These are phyloP conservation scores for Elaeis guineensis DNA, from an alignment of 176 grass and related monocot species.

Conservation along the genomic window DNA sequence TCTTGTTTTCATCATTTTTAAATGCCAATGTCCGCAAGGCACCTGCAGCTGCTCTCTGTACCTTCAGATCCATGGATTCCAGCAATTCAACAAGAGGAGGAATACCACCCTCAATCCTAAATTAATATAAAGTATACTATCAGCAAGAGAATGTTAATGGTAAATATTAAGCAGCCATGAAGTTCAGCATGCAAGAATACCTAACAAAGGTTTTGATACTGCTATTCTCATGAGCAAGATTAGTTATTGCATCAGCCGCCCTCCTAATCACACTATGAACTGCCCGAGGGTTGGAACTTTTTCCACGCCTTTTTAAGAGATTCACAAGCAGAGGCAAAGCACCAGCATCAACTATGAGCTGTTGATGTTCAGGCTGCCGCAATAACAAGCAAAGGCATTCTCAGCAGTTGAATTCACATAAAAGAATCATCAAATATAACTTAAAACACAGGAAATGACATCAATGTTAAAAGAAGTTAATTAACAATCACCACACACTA, in stretches of 20 bases:
- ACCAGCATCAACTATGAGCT: conserved; percentile 96
- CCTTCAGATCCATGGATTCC: conserved; percentile 88
- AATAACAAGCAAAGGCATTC: conserved; percentile 1
- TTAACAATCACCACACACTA: too few species aligned
- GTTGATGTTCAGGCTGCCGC: conserved; percentile 95
- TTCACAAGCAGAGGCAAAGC: conserved; percentile 80
- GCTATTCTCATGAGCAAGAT: conserved; percentile 99
- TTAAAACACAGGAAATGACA: too few species aligned
- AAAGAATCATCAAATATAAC: too few species aligned
- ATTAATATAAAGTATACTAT: conserved; percentile 26
- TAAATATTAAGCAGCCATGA: neutral
- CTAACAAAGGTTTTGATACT: conserved; percentile 96
- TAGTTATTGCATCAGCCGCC: conserved; percentile 99
- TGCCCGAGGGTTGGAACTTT: conserved; percentile 44
- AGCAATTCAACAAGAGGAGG: conserved; percentile 94
- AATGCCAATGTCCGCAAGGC: conserved; percentile 92
- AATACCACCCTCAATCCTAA: conserved; percentile 94
- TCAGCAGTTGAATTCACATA: too few species aligned
- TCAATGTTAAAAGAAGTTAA: too few species aligned
- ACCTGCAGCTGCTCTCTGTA: conserved; percentile 96
- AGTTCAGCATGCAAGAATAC: conserved; percentile 29
- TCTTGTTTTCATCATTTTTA: conserved; percentile 99
- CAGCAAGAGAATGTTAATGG: conserved; percentile 1
- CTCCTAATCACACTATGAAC: conserved; percentile 91
- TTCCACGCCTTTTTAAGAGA: conserved; percentile 78